Evolutionary conservation across 345 rosid genomes (phyloP).

Genomic region (Cardamine occulta): DNA sequence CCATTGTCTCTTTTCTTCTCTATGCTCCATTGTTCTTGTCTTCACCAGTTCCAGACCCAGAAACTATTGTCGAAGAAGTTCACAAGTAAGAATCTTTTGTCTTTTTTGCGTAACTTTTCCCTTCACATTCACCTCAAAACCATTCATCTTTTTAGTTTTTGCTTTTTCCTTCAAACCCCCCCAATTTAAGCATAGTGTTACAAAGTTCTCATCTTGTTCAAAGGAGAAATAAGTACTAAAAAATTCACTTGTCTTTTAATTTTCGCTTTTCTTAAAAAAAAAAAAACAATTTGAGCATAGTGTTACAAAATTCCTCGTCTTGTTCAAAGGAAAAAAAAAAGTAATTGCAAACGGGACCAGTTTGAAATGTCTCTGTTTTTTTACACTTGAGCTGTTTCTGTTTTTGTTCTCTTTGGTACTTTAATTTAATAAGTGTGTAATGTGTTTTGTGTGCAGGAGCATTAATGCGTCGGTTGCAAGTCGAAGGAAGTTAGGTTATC

Average conservation of each 20-base stretch:
- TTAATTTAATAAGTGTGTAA: not conserved
- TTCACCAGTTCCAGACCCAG: slow-evolving; percentile 70
- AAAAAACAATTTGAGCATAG: not conserved
- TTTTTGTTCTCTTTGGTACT: not conserved
- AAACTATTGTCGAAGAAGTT: slow-evolving; percentile 60
- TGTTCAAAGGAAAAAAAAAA: not conserved
- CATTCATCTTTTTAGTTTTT: not conserved
- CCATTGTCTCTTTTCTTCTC: slow-evolving; percentile 45
- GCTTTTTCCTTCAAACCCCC: not conserved
- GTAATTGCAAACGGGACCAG: not conserved
- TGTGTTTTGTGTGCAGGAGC: slow-evolving; percentile 46
- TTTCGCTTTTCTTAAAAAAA: not conserved
- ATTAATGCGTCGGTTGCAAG: slow-evolving; percentile 58
- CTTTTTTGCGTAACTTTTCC: not conserved
- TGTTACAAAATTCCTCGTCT: not conserved
- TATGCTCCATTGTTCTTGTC: slow-evolving; percentile 46
- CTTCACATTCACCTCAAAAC: not conserved
- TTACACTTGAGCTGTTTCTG: not conserved
- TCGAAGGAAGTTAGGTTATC: slow-evolving; percentile 65
- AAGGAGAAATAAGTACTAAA: not conserved
- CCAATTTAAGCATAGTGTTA: not conserved
- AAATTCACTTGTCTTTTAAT: not conserved
- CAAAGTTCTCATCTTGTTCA: slow-evolving; percentile 2
- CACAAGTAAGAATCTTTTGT: slow-evolving; percentile 53
- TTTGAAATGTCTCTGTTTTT: slow-evolving; percentile 19